Conservation (phyloP, 1,284 basidiomycete genomes). For the Papiliotrema laurentii region DNA sequence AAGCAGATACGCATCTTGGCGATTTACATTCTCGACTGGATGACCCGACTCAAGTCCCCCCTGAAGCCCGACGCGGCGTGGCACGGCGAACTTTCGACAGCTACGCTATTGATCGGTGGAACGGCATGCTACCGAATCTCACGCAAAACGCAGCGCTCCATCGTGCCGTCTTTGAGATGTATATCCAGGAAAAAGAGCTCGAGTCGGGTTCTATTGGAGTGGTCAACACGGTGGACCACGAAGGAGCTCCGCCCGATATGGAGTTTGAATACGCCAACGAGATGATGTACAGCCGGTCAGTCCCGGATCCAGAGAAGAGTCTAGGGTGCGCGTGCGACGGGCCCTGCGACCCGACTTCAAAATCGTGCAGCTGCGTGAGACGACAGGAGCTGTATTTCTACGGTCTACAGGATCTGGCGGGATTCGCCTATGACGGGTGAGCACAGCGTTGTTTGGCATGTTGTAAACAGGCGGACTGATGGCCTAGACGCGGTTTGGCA, state of each 20-base stretch:
- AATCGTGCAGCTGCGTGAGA: constrained; percentile 63
- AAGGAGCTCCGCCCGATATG: constrained; percentile 54
- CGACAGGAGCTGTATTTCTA: constrained; percentile 55
- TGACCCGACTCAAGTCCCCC: constrained; percentile 13
- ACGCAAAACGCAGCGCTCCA: constrained; percentile 23
- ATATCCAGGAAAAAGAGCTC: constrained; percentile 62
- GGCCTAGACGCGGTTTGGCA: constrained; percentile 52
- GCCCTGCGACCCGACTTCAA: constrained; percentile 63
- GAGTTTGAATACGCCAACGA: constrained; percentile 43
- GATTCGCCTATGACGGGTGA: constrained; percentile 61
- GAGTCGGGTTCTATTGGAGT: constrained; percentile 62
- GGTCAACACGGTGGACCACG: constrained; percentile 60
- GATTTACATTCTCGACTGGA: neutral
- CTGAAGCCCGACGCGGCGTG: constrained; percentile 13
- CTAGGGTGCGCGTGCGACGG: constrained; percentile 69
- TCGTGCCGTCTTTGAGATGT: constrained; percentile 55
- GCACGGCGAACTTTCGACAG: constrained; percentile 20
- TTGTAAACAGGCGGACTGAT: neutral
- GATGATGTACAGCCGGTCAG: constrained; percentile 64
- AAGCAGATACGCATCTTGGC: neutral
- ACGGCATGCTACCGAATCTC: constrained; percentile 7
- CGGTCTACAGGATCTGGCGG: constrained; percentile 40
- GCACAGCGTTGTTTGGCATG: constrained; percentile 7
- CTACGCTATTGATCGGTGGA: constrained; percentile 21
- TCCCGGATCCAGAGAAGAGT: constrained; percentile 63